A percentile compares a stretch with the other conserved stretches of the same genome.
phyloP scores from a whole-genome alignment of 306 rosid species.

The Citrullus amarus region DNA sequence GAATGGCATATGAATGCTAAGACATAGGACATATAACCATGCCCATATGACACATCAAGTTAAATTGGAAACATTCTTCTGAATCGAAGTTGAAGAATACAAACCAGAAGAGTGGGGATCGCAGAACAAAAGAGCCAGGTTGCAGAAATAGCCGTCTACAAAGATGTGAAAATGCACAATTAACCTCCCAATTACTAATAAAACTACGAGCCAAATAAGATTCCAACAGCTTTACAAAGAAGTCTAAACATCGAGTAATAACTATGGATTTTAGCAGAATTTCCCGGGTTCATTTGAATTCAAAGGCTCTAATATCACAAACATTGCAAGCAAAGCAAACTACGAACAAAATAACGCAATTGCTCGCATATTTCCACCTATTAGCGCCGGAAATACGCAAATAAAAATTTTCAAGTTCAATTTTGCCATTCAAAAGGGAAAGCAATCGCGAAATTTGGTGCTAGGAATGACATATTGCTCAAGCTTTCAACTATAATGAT shows the following conservation, averaged over 20 bases:
- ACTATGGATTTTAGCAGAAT: background rate
- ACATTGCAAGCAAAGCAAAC: background rate
- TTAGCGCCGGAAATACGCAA: background rate
- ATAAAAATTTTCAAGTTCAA: background rate
- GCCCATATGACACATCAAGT: background rate
- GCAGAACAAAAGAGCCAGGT: slow-evolving; percentile 85
- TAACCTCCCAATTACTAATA: background rate
- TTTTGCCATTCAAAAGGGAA: background rate
- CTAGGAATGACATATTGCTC: background rate
- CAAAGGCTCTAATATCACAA: background rate
- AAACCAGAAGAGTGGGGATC: slow-evolving; percentile 82
- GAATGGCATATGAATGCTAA: background rate
- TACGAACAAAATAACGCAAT: background rate
- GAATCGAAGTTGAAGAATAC: slow-evolving; percentile 9
- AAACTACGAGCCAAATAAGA: background rate
- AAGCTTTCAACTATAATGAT: background rate
- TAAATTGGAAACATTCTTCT: background rate
- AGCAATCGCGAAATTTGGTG: background rate
- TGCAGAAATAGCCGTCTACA: slow-evolving; percentile 65
- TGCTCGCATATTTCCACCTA: background rate
- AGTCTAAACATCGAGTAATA: background rate
- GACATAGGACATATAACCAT: background rate
- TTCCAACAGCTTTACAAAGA: background rate
- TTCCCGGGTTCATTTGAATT: background rate
- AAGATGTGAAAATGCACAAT: background rate